Conservation (phyloP, 306 rosid species). For the Dicorynia guianensis region DNA sequence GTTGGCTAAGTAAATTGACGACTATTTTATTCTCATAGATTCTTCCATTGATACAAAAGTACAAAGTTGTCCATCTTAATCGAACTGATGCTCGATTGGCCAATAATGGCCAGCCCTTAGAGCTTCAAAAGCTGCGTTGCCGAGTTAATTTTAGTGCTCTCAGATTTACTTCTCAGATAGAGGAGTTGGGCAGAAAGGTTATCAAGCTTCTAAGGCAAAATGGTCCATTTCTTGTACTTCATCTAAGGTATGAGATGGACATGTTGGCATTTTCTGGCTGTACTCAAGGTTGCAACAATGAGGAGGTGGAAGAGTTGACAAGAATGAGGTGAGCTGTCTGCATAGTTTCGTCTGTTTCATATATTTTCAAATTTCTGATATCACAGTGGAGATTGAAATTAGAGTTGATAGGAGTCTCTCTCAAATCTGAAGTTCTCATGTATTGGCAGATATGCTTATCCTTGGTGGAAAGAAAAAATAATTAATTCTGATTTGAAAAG, state of each 20-base stretch:
- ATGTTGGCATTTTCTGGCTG: constrained; percentile 98
- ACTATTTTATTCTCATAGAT: constrained; percentile 54
- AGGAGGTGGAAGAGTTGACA: constrained; percentile 90
- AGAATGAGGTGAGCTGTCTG: constrained; percentile 81
- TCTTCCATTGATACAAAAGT: constrained; percentile 82
- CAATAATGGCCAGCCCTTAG: constrained; percentile 87
- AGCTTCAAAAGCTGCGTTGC: constrained; percentile 90
- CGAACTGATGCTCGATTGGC: constrained; percentile 94
- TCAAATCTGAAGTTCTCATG: constrained; percentile 11
- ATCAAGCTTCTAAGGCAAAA: constrained; percentile 78
- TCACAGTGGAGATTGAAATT: neutral
- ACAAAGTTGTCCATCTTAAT: constrained; percentile 91
- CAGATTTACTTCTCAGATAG: constrained; percentile 92
- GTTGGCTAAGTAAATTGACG: constrained; percentile 29
- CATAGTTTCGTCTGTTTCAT: constrained; percentile 16
- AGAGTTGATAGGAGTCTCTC: neutral
- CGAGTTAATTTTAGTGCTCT: constrained; percentile 88
- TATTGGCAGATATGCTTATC: constrained; percentile 70
- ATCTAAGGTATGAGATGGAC: constrained; percentile 94
- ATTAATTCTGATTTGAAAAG: constrained; percentile 88
- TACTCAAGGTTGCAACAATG: constrained; percentile 81
- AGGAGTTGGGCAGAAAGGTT: constrained; percentile 84
- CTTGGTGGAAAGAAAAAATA: constrained; percentile 95
- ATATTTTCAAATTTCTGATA: constrained; percentile 35
- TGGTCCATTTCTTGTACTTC: constrained; percentile 90